Evolutionary conservation across 345 rosid species (phyloP).

Genomic region (Angophora floribunda): DNA sequence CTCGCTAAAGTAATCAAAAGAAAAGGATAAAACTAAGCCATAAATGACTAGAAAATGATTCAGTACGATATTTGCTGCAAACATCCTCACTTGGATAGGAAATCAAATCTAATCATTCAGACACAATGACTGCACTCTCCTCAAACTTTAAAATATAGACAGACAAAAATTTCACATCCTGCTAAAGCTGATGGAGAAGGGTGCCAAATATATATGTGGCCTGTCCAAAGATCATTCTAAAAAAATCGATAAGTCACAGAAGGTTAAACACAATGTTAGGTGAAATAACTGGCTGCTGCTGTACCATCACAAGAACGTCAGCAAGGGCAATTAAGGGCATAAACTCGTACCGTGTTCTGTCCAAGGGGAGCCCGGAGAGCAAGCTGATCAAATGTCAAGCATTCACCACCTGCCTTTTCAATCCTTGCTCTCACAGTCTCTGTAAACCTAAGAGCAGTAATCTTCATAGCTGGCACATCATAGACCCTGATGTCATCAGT

Average conservation of each 20-base stretch:
- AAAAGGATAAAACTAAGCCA: not conserved
- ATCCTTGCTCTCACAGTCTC: conserved; percentile 92
- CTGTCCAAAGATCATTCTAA: not conserved
- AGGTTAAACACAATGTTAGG: not conserved
- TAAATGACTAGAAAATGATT: not conserved
- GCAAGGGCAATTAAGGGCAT: not conserved
- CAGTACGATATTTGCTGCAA: not conserved
- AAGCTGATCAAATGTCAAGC: conserved; percentile 93
- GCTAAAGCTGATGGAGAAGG: not conserved
- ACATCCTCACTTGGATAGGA: not conserved
- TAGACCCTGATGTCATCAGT: conserved; percentile 85
- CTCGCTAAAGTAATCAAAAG: not conserved
- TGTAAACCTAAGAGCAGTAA: conserved; percentile 82
- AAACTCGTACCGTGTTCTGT: conserved; percentile 76
- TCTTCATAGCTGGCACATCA: conserved; percentile 78
- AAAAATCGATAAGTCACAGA: not conserved
- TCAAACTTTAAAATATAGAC: not conserved
- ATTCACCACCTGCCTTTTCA: conserved; percentile 97
- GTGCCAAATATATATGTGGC: not conserved
- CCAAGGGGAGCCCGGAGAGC: conserved; percentile 94
- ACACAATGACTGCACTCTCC: not conserved
- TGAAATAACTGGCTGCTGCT: not conserved
- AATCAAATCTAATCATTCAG: not conserved
- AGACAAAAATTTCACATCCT: not conserved
- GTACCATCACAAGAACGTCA: not conserved